phyloP scores from a whole-genome alignment of 1,284 basidiomycete genomes.

The Melampsora americana region DNA sequence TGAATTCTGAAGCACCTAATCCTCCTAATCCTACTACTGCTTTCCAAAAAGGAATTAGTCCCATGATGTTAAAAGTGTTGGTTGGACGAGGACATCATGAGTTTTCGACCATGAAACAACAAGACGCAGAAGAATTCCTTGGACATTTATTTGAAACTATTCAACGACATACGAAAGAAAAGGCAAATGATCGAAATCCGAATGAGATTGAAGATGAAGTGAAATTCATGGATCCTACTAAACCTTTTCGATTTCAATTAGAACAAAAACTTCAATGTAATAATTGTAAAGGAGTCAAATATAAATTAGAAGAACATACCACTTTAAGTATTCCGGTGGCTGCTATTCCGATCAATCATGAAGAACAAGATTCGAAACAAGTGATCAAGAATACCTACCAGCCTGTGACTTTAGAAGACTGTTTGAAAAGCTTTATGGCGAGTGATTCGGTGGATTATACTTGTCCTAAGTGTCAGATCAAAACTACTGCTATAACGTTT shows the following conservation, averaged over 20 bases:
- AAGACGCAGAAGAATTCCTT: constrained; percentile 95
- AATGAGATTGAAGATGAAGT: constrained; percentile 56
- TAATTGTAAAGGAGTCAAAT: constrained; percentile 80
- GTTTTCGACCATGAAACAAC: constrained; percentile 94
- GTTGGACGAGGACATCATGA: constrained; percentile 90
- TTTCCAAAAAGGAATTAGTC: constrained; percentile 84
- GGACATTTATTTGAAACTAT: constrained; percentile 68
- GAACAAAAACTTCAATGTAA: constrained; percentile 82
- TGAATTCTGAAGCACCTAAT: neutral
- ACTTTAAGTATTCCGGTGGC: constrained; percentile 76
- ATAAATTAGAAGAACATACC: constrained; percentile 75
- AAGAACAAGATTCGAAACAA: constrained; percentile 56
- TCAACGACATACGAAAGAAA: constrained; percentile 65
- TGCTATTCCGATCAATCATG: constrained; percentile 57
- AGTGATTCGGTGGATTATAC: constrained; percentile 67
- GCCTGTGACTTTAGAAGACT: constrained; percentile 67
- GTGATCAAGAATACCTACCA: constrained; percentile 68
- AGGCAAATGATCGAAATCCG: constrained; percentile 52
- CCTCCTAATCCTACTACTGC: constrained; percentile 51
- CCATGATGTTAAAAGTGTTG: constrained; percentile 79
- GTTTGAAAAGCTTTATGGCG: constrained; percentile 67
- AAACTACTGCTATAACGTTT: constrained; percentile 31
- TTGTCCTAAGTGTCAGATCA: constrained; percentile 61
- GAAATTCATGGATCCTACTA: constrained; percentile 60
- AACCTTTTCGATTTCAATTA: constrained; percentile 73